A percentile compares a stretch with the other conserved stretches of the same genome.
phyloP scores from a whole-genome alignment of 208 protist species.

The Vickermania spadyakhi region DNA sequence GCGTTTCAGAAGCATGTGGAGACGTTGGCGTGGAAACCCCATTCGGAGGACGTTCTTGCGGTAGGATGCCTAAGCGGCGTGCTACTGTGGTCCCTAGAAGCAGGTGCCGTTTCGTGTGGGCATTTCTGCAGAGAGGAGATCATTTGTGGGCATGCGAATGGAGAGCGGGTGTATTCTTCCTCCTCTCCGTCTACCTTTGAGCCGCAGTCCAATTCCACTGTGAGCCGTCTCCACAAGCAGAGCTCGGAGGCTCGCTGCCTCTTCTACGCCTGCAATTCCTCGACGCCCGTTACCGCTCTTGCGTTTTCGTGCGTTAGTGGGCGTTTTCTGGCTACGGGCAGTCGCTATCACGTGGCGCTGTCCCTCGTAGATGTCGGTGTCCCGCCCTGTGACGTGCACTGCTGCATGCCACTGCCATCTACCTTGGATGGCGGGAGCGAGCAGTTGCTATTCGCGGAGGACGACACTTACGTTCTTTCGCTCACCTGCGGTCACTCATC shows the following conservation, averaged over 20 bases:
- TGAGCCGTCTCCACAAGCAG: not conserved
- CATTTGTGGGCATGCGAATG: constrained; percentile 3
- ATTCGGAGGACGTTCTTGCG: constrained; percentile 44
- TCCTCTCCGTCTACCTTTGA: not conserved
- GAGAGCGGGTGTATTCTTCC: not conserved
- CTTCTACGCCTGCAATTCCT: constrained; percentile 44
- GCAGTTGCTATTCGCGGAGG: constrained; percentile 43
- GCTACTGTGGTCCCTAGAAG: constrained; percentile 54
- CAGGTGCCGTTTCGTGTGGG: not conserved
- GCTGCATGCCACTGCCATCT: constrained; percentile 13
- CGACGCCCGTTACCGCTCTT: constrained; percentile 30
- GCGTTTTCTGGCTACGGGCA: constrained; percentile 54
- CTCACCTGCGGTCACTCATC: constrained; percentile 26
- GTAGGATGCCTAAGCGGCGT: constrained; percentile 70
- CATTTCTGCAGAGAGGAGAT: not conserved
- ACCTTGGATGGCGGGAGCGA: constrained; percentile 48
- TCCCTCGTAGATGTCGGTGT: constrained; percentile 30
- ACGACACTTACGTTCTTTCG: constrained; percentile 60
- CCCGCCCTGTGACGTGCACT: constrained; percentile 10
- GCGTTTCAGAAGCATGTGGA: constrained; percentile 55
- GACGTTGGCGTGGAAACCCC: constrained; percentile 65
- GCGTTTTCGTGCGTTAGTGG: constrained; percentile 40
- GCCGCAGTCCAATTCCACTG: not conserved
- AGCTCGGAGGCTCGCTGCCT: constrained; percentile 24
- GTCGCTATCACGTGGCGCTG: constrained; percentile 29